Base-by-base conservation (phyloP, 306 rosid genomes). In the Quercus engelmannii region DNA sequence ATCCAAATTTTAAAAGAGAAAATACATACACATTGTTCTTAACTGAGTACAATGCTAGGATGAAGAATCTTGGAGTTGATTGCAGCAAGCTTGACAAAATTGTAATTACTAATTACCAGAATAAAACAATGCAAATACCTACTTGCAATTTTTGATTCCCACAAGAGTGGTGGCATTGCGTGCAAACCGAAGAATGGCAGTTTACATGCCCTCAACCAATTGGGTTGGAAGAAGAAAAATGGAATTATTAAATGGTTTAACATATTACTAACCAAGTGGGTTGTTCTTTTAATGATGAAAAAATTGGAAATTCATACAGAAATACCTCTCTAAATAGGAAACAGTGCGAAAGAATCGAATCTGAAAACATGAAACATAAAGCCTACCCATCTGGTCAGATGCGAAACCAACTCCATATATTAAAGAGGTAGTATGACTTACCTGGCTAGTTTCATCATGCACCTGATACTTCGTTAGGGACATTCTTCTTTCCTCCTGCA, bases 391-490 rank as follows among this genome's bases (percentile, higher is more conserved):
- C 79, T 82, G 90, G 93, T 86, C 85, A 94, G 97, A 90, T 82
- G 85, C 65, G 87, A 87, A 87, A 87, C 90, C 89, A 87, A 87
- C 93, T 87, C 93, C 87, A 55, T 83, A 61, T 77, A 85, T 76
- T 73, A 76, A 77, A 88, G 86, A 83, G 95, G 96, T 87, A 93
- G 97, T 91, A 90, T 81, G 85, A 96, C 99, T 96, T 96, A 96
- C 99, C 99, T 96, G 99, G 99, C 97, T 96, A 93, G 87, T 91
- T 93, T 96, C 99, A 90, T 96, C 99, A 91, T 96, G 99, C 89
- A 96, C 98, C 99, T 96, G 99, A 92, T 91, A 96, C 90, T 90
- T 91, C 28, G 81, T 81, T 74, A 93, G 78, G 67, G 97, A 91
- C 96, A 91, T 89, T 90, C 99, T 91, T 90, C 99, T 90, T 87